phyloP scores from a whole-genome alignment of 495 filamentous ascomycete species.

The Astrocystis sublimbata region DNA sequence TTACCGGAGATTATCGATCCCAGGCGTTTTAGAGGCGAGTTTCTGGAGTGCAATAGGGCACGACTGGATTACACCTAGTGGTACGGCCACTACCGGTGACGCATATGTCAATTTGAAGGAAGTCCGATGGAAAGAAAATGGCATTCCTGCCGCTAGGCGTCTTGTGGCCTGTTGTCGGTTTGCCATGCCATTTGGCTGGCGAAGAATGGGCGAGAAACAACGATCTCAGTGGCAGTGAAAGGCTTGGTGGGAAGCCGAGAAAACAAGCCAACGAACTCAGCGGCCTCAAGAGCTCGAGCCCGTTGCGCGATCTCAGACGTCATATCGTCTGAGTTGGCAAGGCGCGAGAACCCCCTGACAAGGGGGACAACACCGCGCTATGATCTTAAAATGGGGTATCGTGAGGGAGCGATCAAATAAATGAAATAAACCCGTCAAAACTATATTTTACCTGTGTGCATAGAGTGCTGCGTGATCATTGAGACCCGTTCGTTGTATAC shows the following conservation, averaged over 20 bases:
- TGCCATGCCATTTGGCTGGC: neutral
- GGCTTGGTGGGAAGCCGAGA: neutral
- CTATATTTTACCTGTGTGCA: no score
- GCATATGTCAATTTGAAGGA: neutral
- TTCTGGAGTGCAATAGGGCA: neutral
- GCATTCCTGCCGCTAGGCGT: neutral
- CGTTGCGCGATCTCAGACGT: neutral
- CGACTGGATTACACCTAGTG: neutral
- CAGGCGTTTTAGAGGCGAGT: neutral
- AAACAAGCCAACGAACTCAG: neutral
- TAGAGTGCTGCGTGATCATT: neutral
- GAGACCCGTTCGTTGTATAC: neutral
- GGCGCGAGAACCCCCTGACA: neutral
- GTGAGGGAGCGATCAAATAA: neutral
- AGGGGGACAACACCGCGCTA: neutral
- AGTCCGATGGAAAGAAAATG: neutral
- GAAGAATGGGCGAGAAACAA: neutral
- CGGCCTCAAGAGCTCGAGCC: neutral
- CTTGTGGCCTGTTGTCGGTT: neutral
- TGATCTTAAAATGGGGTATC: constrained; percentile 5
- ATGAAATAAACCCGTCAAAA: neutral
- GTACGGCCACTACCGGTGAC: neutral
- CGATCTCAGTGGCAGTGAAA: neutral
- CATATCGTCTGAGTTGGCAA: neutral
- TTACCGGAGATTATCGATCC: no score